phyloP scores from a whole-genome alignment of 768 basidiomycete species.

The Mycena rebaudengoi region DNA sequence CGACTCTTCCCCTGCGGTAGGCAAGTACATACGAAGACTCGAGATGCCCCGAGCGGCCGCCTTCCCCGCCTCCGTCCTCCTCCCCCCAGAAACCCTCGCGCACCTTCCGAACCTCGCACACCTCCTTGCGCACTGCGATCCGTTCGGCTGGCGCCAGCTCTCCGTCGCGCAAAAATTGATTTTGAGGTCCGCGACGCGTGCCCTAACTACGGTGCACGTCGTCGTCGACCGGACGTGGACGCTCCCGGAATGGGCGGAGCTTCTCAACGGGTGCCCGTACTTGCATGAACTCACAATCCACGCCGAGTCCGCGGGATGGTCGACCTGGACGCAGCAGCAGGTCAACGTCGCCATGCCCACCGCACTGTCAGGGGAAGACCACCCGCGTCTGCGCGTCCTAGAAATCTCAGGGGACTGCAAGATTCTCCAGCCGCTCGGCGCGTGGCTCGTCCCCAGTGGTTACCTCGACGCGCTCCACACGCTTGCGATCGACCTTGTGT shows the following conservation, averaged over 20 bases:
- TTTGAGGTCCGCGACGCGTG: neutral
- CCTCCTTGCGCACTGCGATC: constrained; percentile 17
- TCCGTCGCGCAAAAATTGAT: neutral
- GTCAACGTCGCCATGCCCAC: neutral
- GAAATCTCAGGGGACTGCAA: constrained; percentile 15
- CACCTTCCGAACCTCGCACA: constrained; percentile 7
- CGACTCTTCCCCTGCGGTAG: constrained; percentile 1
- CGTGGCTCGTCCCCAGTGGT: constrained; percentile 19
- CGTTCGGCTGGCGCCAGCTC: constrained; percentile 21
- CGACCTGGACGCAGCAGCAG: neutral
- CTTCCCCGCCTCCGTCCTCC: neutral
- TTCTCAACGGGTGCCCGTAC: constrained; percentile 18
- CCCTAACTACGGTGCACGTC: constrained; percentile 9
- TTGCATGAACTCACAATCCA: constrained; percentile 1
- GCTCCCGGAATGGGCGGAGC: constrained; percentile 16
- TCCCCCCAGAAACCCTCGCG: constrained; percentile 5
- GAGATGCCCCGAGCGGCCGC: neutral
- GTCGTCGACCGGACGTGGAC: constrained; percentile 10
- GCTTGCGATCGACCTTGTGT: constrained; percentile 16
- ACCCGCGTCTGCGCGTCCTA: constrained; percentile 9
- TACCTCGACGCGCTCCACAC: constrained; percentile 5
- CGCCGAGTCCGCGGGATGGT: neutral
- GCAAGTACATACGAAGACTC: constrained; percentile 5
- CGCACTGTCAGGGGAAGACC: neutral
- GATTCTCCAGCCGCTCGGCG: constrained; percentile 8